Evolutionary conservation across 2,329 filamentous ascomycete species (phyloP).

Genomic region (Lecanicillium sp.): DNA sequence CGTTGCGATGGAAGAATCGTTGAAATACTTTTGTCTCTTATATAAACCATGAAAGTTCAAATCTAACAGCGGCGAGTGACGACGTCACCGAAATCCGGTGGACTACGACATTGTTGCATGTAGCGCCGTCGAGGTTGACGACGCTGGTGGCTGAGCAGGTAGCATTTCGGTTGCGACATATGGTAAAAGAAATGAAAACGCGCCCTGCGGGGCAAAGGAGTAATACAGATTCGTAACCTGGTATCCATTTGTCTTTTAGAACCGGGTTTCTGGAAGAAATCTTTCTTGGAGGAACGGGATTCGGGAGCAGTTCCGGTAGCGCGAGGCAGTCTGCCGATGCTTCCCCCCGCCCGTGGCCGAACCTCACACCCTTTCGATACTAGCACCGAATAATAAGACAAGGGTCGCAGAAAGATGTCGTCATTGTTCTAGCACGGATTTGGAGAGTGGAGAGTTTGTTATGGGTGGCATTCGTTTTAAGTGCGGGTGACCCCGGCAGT

Average conservation of each 20-base stretch:
- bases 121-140: not conserved
- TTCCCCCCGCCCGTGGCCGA: not conserved
- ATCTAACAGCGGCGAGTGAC: not conserved
- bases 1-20: too few species aligned
- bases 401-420: not conserved
- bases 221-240: not conserved
- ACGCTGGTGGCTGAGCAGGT: conserved; percentile 8
- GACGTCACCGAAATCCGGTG: conserved; percentile 4
- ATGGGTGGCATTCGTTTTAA: not conserved
- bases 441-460: not conserved
- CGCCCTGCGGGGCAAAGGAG: not conserved
- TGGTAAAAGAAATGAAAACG: not conserved
- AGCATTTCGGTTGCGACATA: not conserved
- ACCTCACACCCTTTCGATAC: not conserved
- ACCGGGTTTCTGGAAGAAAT: conserved; percentile 1
- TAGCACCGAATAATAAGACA: not conserved
- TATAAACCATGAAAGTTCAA: too few species aligned
- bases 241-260: not conserved
- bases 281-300: conserved; percentile 7
- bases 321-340: conserved; percentile 1
- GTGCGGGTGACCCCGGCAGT: not conserved
- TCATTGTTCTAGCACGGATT: conserved; percentile 7
- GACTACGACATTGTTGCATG: not conserved
- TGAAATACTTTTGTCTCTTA: too few species aligned
- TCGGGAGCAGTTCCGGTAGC: conserved; percentile 10